Percentiles rank a stretch among this genome's conserved stretches.
Conservation (phyloP, 768 basidiomycete genomes). For the Podaxis carcinomalis region DNA sequence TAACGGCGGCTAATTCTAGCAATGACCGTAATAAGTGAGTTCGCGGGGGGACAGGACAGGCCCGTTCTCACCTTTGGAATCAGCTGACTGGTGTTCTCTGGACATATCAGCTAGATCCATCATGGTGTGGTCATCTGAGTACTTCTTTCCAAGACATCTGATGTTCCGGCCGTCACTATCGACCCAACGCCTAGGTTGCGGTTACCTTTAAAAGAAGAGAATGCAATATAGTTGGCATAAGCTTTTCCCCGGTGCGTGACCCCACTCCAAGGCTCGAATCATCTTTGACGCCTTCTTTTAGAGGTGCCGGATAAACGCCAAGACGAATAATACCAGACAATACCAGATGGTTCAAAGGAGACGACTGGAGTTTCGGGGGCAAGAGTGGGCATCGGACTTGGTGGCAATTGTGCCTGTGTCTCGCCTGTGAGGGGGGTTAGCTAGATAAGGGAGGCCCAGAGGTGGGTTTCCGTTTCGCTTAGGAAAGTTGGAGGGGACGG, state of each 20-base stretch:
- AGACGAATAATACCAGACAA: no score
- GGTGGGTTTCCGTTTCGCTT: neutral
- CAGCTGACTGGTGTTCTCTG: constrained; percentile 1
- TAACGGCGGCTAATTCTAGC: neutral
- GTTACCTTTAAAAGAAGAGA: neutral
- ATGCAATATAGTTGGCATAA: neutral
- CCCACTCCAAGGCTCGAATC: neutral
- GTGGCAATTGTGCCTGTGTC: neutral
- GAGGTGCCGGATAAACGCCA: neutral
- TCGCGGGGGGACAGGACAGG: neutral
- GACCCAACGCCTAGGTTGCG: neutral
- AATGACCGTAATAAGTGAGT: neutral
- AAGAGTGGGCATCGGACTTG: neutral
- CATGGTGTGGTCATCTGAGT: neutral
- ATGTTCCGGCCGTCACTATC: neutral
- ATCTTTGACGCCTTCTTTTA: neutral
- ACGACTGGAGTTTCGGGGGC: neutral
- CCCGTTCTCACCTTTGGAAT: neutral
- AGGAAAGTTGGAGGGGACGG: neutral
- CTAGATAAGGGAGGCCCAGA: neutral
- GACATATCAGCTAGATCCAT: neutral
- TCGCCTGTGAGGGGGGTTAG: neutral
- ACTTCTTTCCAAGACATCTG: neutral
- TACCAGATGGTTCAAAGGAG: no score
- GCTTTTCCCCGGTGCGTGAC: neutral